A percentile compares a stretch with the other conserved stretches of the same genome.
Conservation (phyloP, 2,329 filamentous ascomycete genomes). For the Cytospora mali region DNA sequence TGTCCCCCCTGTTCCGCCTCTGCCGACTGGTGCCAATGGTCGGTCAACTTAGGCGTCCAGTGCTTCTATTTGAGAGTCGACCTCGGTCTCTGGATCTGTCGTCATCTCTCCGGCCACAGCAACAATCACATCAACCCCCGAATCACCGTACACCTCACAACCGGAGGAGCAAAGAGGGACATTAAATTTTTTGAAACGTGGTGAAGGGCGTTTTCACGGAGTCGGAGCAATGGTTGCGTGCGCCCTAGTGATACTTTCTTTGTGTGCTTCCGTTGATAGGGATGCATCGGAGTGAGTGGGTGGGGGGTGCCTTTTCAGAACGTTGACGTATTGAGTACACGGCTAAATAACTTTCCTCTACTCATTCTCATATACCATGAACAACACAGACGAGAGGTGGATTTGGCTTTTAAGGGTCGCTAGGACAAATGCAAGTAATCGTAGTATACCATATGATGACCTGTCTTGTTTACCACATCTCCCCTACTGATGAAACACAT, state of each 20-base stretch:
- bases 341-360: constrained; percentile 1
- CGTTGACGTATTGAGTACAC: background rate
- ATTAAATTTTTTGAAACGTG: background rate
- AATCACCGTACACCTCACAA: background rate
- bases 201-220: constrained; percentile 14
- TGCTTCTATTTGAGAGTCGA: background rate
- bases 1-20: constrained; percentile 46
- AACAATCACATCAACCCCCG: background rate
- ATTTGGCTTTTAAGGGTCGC: constrained; percentile 4
- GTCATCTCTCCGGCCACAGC: background rate
- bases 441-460: constrained; percentile 9
- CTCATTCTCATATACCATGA: constrained; percentile 6
- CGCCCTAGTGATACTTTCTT: background rate
- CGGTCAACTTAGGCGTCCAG: constrained; percentile 15
- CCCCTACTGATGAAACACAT: background rate
- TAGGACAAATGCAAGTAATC: constrained; percentile 15
- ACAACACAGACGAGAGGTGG: constrained; percentile 4
- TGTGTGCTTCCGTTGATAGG: background rate
- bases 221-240: constrained; percentile 7
- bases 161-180: background rate
- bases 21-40: constrained; percentile 43
- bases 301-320: background rate
- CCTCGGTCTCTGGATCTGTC: background rate
- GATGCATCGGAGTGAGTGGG: background rate
- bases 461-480: background rate